Percentiles rank a stretch among this genome's conserved stretches.
Conservation (phyloP, 768 basidiomycete genomes). For the Suillus subaureus region DNA sequence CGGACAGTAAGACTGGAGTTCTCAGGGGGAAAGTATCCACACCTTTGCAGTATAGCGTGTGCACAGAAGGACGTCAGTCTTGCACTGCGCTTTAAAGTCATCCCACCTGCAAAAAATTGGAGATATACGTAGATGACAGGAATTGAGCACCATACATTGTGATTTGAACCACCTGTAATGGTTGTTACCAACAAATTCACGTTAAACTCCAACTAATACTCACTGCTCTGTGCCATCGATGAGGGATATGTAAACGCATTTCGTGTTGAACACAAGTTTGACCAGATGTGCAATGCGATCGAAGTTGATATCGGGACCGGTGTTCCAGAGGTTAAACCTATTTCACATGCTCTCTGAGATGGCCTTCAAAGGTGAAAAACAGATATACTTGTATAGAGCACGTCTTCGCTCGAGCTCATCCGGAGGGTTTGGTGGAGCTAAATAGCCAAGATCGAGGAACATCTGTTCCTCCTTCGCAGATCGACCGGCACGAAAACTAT, state of each 20-base stretch:
- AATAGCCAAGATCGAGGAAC: slow-evolving; percentile 64
- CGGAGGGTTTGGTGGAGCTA: slow-evolving; percentile 82
- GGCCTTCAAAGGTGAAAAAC: slow-evolving; percentile 3
- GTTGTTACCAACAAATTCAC: slow-evolving; percentile 1
- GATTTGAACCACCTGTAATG: slow-evolving; percentile 82
- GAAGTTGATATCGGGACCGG: slow-evolving; percentile 85
- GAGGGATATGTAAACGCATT: slow-evolving; percentile 79
- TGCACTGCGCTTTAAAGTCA: slow-evolving; percentile 45
- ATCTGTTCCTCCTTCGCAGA: slow-evolving; percentile 69
- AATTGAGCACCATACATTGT: slow-evolving; percentile 58
- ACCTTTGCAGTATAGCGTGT: slow-evolving; percentile 84
- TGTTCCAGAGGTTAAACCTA: slow-evolving; percentile 90
- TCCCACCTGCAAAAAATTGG: slow-evolving; percentile 41
- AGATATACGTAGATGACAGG: slow-evolving; percentile 1
- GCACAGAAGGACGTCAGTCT: slow-evolving; percentile 77
- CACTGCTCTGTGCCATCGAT: slow-evolving; percentile 87
- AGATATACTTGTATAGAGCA: slow-evolving; percentile 78
- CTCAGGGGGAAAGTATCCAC: slow-evolving; percentile 1
- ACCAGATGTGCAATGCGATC: slow-evolving; percentile 92
- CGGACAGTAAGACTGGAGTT: slow-evolving; percentile 2
- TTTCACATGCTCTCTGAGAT: slow-evolving; percentile 7
- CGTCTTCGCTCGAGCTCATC: slow-evolving; percentile 81
- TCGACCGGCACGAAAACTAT: slow-evolving; percentile 43
- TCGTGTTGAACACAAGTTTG: slow-evolving; percentile 90
- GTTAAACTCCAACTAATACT: slow-evolving; percentile 31